Percentiles rank a stretch among this genome's conserved stretches.
These are phyloP conservation scores for Solanum virginianum DNA, from an alignment of 257 asterid species.

Conservation along the genomic window DNA sequence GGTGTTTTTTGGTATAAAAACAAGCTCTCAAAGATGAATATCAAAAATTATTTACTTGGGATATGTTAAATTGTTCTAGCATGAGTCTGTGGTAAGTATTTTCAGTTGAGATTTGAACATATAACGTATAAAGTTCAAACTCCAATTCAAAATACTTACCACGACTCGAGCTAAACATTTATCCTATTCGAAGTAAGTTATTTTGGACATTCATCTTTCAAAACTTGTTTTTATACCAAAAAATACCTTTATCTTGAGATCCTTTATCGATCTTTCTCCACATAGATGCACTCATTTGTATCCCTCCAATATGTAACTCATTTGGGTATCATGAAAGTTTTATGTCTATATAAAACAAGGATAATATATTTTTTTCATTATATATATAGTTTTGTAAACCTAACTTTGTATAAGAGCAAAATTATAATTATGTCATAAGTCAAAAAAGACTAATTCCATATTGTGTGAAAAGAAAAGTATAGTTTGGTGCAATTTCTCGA, in stretches of 20 bases:
- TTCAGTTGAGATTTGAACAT: background rate
- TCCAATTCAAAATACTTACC: background rate
- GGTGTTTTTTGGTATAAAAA: background rate
- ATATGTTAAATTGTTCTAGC: background rate
- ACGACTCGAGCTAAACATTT: background rate
- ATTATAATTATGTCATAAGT: no score
- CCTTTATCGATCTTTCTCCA: background rate
- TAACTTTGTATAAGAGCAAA: no score
- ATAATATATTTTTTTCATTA: no score
- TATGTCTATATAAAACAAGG: no score
- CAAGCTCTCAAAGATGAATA: background rate
- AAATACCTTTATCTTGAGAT: background rate
- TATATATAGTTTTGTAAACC: no score
- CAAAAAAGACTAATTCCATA: no score
- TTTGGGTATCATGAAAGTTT: background rate
- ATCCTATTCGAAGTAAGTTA: background rate
- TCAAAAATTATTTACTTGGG: background rate
- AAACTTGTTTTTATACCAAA: background rate
- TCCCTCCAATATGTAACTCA: background rate
- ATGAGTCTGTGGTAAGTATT: background rate
- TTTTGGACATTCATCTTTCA: background rate
- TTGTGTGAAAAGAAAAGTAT: no score
- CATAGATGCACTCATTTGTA: background rate
- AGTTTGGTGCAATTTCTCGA: no score
- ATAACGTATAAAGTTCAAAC: background rate